These are phyloP conservation scores for Polyporus tsugae DNA, from an alignment of 1,284 basidiomycete genomes.

Conservation along the genomic window DNA sequence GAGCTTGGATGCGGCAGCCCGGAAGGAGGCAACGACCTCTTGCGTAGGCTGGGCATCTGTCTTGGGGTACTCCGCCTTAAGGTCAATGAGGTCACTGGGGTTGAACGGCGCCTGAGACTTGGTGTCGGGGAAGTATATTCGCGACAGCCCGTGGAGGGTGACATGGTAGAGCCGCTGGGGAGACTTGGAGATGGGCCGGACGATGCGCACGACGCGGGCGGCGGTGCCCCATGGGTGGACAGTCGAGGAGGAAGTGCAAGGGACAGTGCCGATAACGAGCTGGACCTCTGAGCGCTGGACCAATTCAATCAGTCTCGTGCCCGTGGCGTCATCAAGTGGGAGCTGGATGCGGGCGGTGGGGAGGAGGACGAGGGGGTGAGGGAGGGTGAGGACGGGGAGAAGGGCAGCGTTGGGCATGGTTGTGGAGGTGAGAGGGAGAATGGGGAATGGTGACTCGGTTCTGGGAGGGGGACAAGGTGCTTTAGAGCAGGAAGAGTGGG, in stretches of 20 bases:
- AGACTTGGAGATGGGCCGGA: conserved; percentile 49
- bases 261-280: conserved; percentile 71
- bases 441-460: not conserved
- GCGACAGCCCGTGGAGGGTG: conserved; percentile 69
- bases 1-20: conserved; percentile 66
- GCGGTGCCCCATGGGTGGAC: conserved; percentile 52
- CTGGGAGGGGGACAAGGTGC: not conserved
- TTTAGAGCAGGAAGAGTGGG: not conserved
- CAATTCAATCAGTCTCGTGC: conserved; percentile 65
- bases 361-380: conserved; percentile 70
- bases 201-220: conserved; percentile 69
- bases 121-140: conserved; percentile 55
- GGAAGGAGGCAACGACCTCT: conserved; percentile 70
- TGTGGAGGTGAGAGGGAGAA: conserved; percentile 7
- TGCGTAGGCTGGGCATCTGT: conserved; percentile 55
- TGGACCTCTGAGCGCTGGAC: conserved; percentile 69
- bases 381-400: conserved; percentile 68
- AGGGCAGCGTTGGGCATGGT: conserved; percentile 41
- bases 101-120: conserved; percentile 35
- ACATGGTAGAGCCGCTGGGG: conserved; percentile 57
- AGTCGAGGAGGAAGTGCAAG: conserved; percentile 49
- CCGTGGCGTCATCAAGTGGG: conserved; percentile 62
- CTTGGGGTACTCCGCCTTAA: conserved; percentile 59
- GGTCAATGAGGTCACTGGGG: conserved; percentile 45
- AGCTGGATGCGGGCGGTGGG: conserved; percentile 71